Evolutionary conservation across 148 eudicot species (phyloP).

Genomic region (Rhododendron ferrugineum): DNA sequence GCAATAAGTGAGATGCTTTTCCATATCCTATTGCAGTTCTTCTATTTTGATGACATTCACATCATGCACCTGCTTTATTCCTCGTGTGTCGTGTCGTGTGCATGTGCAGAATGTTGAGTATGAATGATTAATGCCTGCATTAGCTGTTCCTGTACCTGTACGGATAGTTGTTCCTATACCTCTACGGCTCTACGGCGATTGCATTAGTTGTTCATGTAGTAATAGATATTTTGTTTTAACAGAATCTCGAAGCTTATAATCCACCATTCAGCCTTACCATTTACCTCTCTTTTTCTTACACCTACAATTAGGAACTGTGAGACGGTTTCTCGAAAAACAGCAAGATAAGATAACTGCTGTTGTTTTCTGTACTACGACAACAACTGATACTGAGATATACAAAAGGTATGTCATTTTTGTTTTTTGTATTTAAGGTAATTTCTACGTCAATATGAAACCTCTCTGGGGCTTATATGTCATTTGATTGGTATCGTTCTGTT

Average conservation of each 20-base stretch:
- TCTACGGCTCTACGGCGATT: too few species aligned
- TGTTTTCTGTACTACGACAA: conserved; percentile 77
- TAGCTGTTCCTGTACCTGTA: neutral
- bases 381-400: conserved; percentile 87
- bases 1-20: conserved; percentile 73
- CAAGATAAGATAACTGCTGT: conserved; percentile 74
- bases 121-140: neutral
- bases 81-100: too few species aligned
- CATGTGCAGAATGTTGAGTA: neutral
- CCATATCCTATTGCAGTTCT: conserved; percentile 5
- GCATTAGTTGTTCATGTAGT: neutral
- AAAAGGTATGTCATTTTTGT: conserved; percentile 52
- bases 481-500: neutral
- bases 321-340: conserved; percentile 95
- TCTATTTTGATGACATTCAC: neutral
- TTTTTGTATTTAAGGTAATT: neutral
- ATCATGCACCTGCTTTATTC: too few species aligned
- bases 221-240: too few species aligned
- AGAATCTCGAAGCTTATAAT: neutral
- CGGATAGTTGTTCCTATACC: neutral
- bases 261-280: neutral
- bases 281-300: neutral
- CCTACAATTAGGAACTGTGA: conserved; percentile 69
- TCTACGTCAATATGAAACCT: conserved; percentile 1
- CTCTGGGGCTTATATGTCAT: neutral